Percentiles rank a stretch among this genome's conserved stretches.
These are phyloP conservation scores for Huntiella abstrusa DNA, from an alignment of 2,329 filamentous ascomycete species.

Conservation along the genomic window DNA sequence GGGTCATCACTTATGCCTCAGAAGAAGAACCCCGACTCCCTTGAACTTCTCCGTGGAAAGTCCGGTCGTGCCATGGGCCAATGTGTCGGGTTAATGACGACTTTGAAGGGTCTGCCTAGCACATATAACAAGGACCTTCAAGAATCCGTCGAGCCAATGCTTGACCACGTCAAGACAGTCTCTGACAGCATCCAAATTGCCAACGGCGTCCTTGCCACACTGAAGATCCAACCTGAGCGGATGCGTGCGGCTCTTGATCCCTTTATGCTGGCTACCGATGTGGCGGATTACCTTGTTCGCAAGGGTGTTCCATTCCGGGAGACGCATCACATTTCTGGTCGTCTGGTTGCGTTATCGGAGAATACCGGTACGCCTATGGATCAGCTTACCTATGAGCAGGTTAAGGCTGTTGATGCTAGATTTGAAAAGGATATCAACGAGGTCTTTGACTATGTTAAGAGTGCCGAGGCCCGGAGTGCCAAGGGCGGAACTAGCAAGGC, in stretches of 20 bases:
- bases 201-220: constrained; percentile 58
- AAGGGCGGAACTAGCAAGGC: constrained; percentile 62
- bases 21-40: constrained; percentile 68
- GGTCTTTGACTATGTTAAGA: constrained; percentile 64
- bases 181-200: constrained; percentile 68
- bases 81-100: constrained; percentile 59
- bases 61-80: constrained; percentile 59
- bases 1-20: constrained; percentile 64
- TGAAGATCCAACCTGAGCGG: constrained; percentile 49
- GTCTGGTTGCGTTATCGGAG: constrained; percentile 50
- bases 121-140: constrained; percentile 91
- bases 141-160: constrained; percentile 68
- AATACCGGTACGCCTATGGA: constrained; percentile 48
- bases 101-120: constrained; percentile 49
- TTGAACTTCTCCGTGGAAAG: constrained; percentile 56
- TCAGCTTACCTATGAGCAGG: constrained; percentile 44
- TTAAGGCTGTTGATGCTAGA: constrained; percentile 47
- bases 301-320: constrained; percentile 61
- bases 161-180: constrained; percentile 68
- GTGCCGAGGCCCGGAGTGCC: constrained; percentile 60
- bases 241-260: constrained; percentile 65
- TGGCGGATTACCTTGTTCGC: constrained; percentile 44
- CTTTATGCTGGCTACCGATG: constrained; percentile 63
- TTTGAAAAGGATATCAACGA: constrained; percentile 53
- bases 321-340: constrained; percentile 60